Evolutionary conservation across 2,329 filamentous ascomycete species (phyloP), one percentile per base, ranked within the genome.

Genomic region (Neonectria faginata): DNA sequence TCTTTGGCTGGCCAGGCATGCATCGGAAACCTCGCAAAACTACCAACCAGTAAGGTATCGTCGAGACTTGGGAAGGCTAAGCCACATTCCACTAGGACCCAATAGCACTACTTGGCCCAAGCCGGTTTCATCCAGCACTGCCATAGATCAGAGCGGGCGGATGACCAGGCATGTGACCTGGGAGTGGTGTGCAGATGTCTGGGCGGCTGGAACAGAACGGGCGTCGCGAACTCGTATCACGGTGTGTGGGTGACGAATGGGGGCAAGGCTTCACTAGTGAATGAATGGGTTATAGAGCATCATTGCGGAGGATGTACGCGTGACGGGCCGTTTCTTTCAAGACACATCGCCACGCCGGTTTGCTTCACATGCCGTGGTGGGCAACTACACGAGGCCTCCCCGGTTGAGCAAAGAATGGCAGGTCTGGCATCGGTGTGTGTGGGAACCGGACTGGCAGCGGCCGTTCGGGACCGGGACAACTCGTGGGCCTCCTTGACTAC

Each of bases 221-320:
- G 66, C 66, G 56, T 60, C 42, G 44, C 56, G 44, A 58, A 50
- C 71, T 72, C 69, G 71, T 72, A 73, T 71, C 63, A 58, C 42
- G 5, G 60, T 51, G 61, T 60, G 60, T 47, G 59, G 27, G 48
- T 47, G 62, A 60, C 66, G 68, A 73, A 73, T 73, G 62, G 47
- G 53, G 29, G 25, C 50, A 57, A 60, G 66, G 56, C 65, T 27
- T 60, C 18, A 55, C 61, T 59, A 52, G 64, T 63, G 70, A 51
- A 50, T 62, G 53, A 57, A 63, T 56, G 59, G 59, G 65, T 62
- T 57, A 65, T 36, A 44, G 29, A 47, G 50, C 45, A 33, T 48
- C 61, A 27, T 39, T 47, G 55, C 29, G 44, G 62, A 45, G 31
- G 52, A 60, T 60, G 67, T 53, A 65, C 67, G 57, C 70, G 63